Conservation (phyloP, 1,139 yeast genomes). For the Sugiyamaella sp. region DNA sequence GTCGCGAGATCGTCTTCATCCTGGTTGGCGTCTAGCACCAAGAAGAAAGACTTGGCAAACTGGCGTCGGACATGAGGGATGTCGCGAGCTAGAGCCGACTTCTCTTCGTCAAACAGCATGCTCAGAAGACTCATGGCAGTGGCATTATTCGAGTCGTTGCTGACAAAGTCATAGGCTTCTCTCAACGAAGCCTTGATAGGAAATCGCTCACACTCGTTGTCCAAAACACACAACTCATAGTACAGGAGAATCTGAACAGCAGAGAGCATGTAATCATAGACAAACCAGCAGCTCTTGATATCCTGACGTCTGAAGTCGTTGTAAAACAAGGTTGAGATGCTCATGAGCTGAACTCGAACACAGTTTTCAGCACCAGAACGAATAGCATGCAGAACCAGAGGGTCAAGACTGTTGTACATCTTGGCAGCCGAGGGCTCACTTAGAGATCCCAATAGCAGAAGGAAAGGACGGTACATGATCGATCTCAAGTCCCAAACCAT, state of each 20-base stretch:
- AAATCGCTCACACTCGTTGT: slow-evolving; percentile 13
- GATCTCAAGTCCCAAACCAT: slow-evolving; percentile 15
- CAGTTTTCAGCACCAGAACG: slow-evolving; percentile 22
- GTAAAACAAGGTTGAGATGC: slow-evolving; percentile 13
- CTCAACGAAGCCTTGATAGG: slow-evolving; percentile 6
- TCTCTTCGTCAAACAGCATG: slow-evolving; percentile 14
- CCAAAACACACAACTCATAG: slow-evolving; percentile 16
- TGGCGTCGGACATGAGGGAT: slow-evolving; percentile 14
- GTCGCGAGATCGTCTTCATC: slow-evolving; percentile 6
- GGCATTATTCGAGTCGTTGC: slow-evolving; percentile 15
- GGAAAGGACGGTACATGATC: slow-evolving; percentile 20
- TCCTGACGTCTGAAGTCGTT: slow-evolving; percentile 12
- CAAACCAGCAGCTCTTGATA: slow-evolving; percentile 21
- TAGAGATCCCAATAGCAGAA: slow-evolving; percentile 16
- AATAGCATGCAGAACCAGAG: slow-evolving; percentile 17
- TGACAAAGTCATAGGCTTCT: slow-evolving; percentile 14
- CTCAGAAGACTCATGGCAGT: slow-evolving; percentile 13
- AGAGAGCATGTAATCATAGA: slow-evolving; percentile 14
- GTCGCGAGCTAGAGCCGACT: slow-evolving; percentile 9
- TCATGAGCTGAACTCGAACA: slow-evolving; percentile 15
- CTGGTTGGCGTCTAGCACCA: slow-evolving; percentile 12
- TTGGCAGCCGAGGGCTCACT: slow-evolving; percentile 14
- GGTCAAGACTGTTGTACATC: slow-evolving; percentile 7
- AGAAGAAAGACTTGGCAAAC: slow-evolving; percentile 18
- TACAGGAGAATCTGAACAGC: slow-evolving; percentile 17